Evolutionary conservation across 108 stramenopile genomes (phyloP).

Genomic region (Chaetoceros tenuissimus): DNA sequence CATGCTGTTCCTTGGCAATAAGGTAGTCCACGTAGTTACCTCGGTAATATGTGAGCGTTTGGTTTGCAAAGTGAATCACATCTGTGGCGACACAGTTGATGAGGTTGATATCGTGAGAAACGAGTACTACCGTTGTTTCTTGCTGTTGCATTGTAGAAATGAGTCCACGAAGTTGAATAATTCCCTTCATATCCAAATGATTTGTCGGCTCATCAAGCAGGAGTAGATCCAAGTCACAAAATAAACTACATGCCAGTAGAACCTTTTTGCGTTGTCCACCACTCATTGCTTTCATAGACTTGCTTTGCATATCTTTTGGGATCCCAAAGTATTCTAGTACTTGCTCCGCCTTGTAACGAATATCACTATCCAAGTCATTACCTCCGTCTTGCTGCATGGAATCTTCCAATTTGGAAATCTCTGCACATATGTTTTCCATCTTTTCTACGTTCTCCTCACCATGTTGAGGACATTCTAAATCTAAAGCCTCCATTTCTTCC

Average conservation of each 20-base stretch:
- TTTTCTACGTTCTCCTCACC: slow-evolving; percentile 26
- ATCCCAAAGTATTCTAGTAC: slow-evolving; percentile 50
- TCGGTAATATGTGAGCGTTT: slow-evolving; percentile 77
- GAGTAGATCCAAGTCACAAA: slow-evolving; percentile 33
- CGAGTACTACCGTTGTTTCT: slow-evolving; percentile 72
- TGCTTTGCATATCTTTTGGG: slow-evolving; percentile 5
- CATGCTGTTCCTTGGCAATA: slow-evolving; percentile 42
- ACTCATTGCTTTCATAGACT: slow-evolving; percentile 27
- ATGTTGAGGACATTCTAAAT: slow-evolving; percentile 19
- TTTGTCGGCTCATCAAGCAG: slow-evolving; percentile 78
- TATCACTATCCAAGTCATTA: slow-evolving; percentile 5
- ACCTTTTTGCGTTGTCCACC: slow-evolving; percentile 60
- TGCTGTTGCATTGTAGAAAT: slow-evolving; percentile 30
- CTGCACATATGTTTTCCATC: slow-evolving; percentile 62
- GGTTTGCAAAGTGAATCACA: slow-evolving; percentile 70
- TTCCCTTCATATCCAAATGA: slow-evolving; percentile 75
- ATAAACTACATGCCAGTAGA: slow-evolving; percentile 37
- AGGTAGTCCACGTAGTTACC: slow-evolving; percentile 85
- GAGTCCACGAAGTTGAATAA: slow-evolving; percentile 64
- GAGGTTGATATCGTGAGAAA: slow-evolving; percentile 92
- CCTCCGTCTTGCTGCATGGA: slow-evolving; percentile 10
- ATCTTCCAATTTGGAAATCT: slow-evolving; percentile 62
- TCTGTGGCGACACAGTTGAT: slow-evolving; percentile 86
- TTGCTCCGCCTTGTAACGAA: slow-evolving; percentile 13
- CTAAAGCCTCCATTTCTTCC: slow-evolving; percentile 25